phyloP scores from a whole-genome alignment of 148 eudicot species.

The Vaccinium corymbosum region DNA sequence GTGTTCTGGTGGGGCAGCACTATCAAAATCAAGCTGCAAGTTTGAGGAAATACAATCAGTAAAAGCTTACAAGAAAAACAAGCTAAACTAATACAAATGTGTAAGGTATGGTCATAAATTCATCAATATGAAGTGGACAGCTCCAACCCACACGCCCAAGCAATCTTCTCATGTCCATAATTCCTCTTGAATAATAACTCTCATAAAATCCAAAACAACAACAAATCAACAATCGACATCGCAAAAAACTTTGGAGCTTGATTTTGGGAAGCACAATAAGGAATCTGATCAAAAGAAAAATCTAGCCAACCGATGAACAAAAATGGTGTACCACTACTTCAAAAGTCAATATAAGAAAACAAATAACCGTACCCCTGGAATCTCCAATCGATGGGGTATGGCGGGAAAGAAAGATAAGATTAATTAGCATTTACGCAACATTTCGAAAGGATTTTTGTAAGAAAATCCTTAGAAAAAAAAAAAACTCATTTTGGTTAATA shows the following conservation, averaged over 20 bases:
- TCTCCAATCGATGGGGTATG: background rate
- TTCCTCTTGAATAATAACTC: background rate
- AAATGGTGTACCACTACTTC: background rate
- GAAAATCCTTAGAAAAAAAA: background rate
- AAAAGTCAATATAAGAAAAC: background rate
- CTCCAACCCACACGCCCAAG: background rate
- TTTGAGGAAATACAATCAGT: slow-evolving; percentile 10
- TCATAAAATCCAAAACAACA: background rate
- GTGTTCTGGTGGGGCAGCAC: slow-evolving; percentile 89
- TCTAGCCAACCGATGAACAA: background rate
- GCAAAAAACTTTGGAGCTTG: background rate
- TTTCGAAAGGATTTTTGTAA: background rate
- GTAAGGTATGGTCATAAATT: background rate
- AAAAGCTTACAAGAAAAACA: background rate
- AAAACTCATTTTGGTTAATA: background rate
- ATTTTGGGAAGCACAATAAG: background rate
- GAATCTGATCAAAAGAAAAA: background rate
- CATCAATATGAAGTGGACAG: background rate
- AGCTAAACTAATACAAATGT: background rate
- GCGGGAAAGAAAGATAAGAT: background rate
- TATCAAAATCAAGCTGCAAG: slow-evolving; percentile 78
- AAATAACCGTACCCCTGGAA: background rate
- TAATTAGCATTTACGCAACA: background rate
- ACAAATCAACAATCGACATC: background rate
- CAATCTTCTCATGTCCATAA: background rate